Evolutionary conservation across 78 protist genomes (phyloP).

Genomic region (Diacronema lutheri): DNA sequence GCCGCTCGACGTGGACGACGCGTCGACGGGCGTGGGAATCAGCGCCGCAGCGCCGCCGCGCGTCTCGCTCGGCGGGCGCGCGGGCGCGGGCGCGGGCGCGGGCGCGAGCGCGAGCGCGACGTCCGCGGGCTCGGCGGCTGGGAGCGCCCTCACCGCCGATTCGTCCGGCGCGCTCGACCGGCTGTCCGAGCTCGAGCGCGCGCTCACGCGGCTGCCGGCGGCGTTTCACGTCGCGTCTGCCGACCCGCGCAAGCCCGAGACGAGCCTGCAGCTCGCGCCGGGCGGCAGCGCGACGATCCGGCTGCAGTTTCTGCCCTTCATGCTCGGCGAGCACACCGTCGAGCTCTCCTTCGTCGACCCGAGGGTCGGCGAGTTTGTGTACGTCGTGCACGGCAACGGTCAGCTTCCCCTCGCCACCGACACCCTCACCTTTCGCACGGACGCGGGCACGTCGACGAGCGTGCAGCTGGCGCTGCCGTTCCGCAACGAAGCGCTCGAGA

Average conservation of each 20-base stretch:
- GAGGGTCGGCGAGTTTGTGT: constrained; percentile 46
- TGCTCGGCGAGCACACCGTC: constrained; percentile 33
- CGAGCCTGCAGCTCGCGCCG: neutral
- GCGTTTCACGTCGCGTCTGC: neutral
- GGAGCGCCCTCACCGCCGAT: no score
- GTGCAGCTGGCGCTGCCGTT: neutral
- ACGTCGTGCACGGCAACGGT: neutral
- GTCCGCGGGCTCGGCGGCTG: no score
- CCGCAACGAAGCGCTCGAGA: neutral
- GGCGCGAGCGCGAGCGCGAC: no score
- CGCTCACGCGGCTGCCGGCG: neutral
- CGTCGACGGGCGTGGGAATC: neutral
- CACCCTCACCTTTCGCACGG: neutral
- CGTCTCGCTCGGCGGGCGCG: no score
- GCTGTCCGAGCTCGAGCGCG: neutral
- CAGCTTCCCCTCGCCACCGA: constrained; percentile 4
- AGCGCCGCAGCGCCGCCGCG: neutral
- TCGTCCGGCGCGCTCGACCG: neutral
- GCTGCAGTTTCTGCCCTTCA: constrained; percentile 50
- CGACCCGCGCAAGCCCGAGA: neutral
- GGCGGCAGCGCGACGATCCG: neutral
- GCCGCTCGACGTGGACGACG: neutral
- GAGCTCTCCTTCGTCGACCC: constrained; percentile 35
- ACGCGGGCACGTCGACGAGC: neutral
- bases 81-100: no score